Conservation (phyloP, 805 yeast species). For the Grigorovia transvaalensis region DNA sequence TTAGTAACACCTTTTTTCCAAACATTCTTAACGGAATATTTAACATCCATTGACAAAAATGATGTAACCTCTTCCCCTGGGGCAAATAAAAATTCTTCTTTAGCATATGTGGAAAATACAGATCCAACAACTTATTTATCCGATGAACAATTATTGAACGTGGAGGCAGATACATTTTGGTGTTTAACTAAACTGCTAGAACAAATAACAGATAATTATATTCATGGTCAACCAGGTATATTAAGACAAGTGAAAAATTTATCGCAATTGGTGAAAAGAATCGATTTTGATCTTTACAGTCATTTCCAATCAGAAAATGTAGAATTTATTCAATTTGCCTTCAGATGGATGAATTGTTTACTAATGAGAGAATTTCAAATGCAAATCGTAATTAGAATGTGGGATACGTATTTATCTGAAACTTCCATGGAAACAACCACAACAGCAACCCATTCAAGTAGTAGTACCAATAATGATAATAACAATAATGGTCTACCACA, state of each 20-base stretch:
- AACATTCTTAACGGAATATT: constrained; percentile 64
- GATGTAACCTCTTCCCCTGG: neutral
- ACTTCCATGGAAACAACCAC: constrained; percentile 31
- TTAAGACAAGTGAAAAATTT: constrained; percentile 80
- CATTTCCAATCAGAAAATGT: constrained; percentile 76
- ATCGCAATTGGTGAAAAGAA: constrained; percentile 64
- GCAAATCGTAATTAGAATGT: constrained; percentile 76
- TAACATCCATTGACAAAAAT: constrained; percentile 15
- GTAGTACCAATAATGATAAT: neutral
- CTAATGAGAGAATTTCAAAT: constrained; percentile 87
- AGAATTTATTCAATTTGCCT: constrained; percentile 92
- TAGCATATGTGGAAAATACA: constrained; percentile 36
- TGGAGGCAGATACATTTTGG: constrained; percentile 97
- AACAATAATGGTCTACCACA: constrained; percentile 10
- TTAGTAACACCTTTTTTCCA: constrained; percentile 88
- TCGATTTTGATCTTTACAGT: constrained; percentile 59
- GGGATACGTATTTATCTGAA: constrained; percentile 89
- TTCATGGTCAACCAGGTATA: constrained; percentile 97
- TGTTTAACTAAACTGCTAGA: constrained; percentile 84
- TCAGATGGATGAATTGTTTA: constrained; percentile 98
- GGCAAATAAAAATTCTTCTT: neutral
- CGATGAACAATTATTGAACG: constrained; percentile 46
- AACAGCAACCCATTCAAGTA: constrained; percentile 6
- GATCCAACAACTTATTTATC: constrained; percentile 54
- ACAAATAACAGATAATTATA: constrained; percentile 92